A percentile compares a stretch with the other conserved stretches of the same genome.
phyloP scores from a whole-genome alignment of 2,329 filamentous ascomycete species.

The Pseudogymnoascus sp. region DNA sequence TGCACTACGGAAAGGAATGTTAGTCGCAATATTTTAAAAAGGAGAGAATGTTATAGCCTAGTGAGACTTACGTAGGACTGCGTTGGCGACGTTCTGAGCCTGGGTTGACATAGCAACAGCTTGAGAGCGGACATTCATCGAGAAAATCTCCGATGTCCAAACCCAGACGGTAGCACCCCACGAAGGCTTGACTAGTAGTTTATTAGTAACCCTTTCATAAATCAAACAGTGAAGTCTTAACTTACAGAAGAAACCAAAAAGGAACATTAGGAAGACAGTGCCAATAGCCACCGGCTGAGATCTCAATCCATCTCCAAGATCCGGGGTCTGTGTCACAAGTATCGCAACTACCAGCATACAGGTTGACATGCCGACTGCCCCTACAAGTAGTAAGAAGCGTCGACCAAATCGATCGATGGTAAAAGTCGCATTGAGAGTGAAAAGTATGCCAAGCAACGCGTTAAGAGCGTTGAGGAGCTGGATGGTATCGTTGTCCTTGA shows the following conservation, averaged over 20 bases:
- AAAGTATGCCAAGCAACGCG: conserved; percentile 47
- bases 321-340: conserved; percentile 45
- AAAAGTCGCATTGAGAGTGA: conserved; percentile 49
- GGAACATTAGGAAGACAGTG: conserved; percentile 28
- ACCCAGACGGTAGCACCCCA: conserved; percentile 27
- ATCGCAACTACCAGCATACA: conserved; percentile 47
- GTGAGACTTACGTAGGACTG: background rate
- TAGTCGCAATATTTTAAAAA: background rate
- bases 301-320: conserved; percentile 36
- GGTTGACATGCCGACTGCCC: conserved; percentile 46
- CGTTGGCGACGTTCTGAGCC: background rate
- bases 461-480: conserved; percentile 51
- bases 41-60: background rate
- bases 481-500: conserved; percentile 39
- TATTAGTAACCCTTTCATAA: background rate
- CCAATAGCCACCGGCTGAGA: conserved; percentile 35
- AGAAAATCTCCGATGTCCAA: conserved; percentile 30
- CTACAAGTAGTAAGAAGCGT: conserved; percentile 45
- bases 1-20: background rate
- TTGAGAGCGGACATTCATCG: conserved; percentile 27
- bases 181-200: conserved; percentile 10
- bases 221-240: conserved; percentile 4
- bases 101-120: conserved; percentile 14
- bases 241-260: conserved; percentile 20
- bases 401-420: conserved; percentile 48